These are phyloP conservation scores for Fusarium sp. DNA, from an alignment of 2,329 filamentous ascomycete genomes.

Conservation along the genomic window DNA sequence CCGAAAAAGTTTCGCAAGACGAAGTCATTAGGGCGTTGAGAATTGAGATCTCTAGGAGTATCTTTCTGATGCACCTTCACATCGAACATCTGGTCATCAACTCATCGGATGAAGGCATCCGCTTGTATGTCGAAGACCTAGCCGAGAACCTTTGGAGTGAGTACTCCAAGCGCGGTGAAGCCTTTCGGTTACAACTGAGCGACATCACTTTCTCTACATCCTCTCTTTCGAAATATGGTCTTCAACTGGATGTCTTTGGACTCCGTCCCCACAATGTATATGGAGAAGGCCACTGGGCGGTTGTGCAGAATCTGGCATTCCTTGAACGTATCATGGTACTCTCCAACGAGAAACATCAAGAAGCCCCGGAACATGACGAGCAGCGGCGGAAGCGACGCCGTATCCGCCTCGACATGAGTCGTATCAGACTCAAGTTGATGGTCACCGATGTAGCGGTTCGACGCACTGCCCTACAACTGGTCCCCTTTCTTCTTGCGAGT, in stretches of 20 bases:
- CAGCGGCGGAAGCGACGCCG: constrained; percentile 63
- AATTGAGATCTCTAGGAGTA: constrained; percentile 77
- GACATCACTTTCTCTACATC: constrained; percentile 69
- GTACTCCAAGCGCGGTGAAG: constrained; percentile 74
- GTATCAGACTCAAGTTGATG: constrained; percentile 59
- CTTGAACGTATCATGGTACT: constrained; percentile 60
- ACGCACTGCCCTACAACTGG: constrained; percentile 62
- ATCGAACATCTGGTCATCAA: constrained; percentile 64
- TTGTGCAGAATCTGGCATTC: constrained; percentile 65
- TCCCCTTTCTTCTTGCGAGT: constrained; percentile 64
- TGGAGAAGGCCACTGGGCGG: constrained; percentile 66
- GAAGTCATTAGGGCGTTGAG: constrained; percentile 69
- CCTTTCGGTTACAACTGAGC: constrained; percentile 77
- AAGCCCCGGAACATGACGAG: constrained; percentile 46
- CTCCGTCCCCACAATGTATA: constrained; percentile 61
- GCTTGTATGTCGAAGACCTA: constrained; percentile 67
- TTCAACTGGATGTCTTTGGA: constrained; percentile 59
- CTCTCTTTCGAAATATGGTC: constrained; percentile 54
- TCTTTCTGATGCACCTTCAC: constrained; percentile 71
- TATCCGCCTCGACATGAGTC: constrained; percentile 52
- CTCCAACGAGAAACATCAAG: constrained; percentile 35
- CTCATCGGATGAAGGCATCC: constrained; percentile 50
- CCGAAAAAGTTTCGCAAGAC: constrained; percentile 68
- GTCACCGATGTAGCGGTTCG: constrained; percentile 55
- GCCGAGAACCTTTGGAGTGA: constrained; percentile 76